These are phyloP conservation scores for Colletotrichum cereale DNA, from an alignment of 2,329 filamentous ascomycete genomes.

Conservation along the genomic window DNA sequence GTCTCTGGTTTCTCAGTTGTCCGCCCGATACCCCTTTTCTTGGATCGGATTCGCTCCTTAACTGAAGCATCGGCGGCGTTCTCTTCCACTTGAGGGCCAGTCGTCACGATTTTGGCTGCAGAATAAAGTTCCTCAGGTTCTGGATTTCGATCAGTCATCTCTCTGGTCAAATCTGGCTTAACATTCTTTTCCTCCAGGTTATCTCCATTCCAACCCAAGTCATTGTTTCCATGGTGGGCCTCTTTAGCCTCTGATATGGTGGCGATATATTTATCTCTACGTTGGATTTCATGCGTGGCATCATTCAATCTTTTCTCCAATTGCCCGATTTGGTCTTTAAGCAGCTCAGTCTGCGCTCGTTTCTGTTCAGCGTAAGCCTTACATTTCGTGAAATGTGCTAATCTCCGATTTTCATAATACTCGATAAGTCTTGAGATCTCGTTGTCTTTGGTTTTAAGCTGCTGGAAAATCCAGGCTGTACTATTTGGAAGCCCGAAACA, in stretches of 20 bases:
- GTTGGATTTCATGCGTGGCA: background rate
- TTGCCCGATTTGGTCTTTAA: background rate
- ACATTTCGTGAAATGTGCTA: background rate
- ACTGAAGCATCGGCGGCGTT: background rate
- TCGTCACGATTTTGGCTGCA: background rate
- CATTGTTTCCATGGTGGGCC: background rate
- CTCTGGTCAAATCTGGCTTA: background rate
- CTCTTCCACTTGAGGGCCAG: background rate
- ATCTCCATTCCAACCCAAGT: background rate
- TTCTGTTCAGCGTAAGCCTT: background rate
- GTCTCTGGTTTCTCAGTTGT: no score
- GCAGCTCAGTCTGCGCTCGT: background rate
- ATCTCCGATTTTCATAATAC: background rate
- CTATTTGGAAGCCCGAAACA: no score
- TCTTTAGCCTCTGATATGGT: background rate
- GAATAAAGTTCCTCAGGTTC: background rate
- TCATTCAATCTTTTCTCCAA: background rate
- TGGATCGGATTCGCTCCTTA: background rate
- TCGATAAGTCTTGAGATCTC: background rate
- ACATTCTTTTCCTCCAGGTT: background rate
- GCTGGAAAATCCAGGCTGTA: no score
- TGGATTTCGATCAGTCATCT: background rate
- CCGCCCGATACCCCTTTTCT: no score
- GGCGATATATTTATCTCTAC: background rate
- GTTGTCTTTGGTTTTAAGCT: background rate